phyloP scores from a whole-genome alignment of 306 rosid species.

The Luffa acutangula region DNA sequence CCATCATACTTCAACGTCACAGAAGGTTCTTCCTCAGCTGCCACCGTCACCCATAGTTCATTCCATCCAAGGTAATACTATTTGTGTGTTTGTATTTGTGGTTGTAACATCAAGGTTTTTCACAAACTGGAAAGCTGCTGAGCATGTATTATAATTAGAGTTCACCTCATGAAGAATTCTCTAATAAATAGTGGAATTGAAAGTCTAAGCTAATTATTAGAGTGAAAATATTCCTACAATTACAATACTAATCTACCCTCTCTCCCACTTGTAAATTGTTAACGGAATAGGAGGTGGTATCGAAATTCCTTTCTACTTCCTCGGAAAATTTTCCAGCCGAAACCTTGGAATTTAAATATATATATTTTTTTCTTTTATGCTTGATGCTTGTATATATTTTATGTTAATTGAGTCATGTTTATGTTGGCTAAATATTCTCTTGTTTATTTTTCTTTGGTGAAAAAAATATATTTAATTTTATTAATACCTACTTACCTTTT shows the following conservation, averaged over 20 bases:
- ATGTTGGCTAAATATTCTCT: too few species aligned
- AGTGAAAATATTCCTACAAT: not conserved
- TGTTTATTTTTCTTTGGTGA: not conserved
- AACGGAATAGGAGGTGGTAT: not conserved
- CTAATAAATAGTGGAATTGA: not conserved
- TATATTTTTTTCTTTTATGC: too few species aligned
- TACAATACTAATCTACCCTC: not conserved
- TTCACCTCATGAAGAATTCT: not conserved
- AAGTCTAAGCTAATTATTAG: not conserved
- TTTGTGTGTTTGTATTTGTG: too few species aligned
- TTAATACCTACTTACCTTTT: not conserved
- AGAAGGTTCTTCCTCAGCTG: constrained; percentile 35
- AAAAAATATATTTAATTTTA: too few species aligned
- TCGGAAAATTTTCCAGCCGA: not conserved
- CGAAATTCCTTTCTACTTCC: not conserved
- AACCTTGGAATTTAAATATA: too few species aligned
- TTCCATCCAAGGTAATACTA: constrained; percentile 54
- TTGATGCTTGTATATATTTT: too few species aligned
- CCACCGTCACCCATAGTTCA: constrained; percentile 55
- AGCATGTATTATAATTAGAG: not conserved
- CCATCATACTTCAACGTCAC: constrained; percentile 28
- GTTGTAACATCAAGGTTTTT: not conserved
- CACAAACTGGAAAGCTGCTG: not conserved
- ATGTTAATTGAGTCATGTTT: too few species aligned
- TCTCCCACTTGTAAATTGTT: not conserved